Evolutionary conservation across 441 rosid genomes (phyloP).

Genomic region (Croton laevigatus): DNA sequence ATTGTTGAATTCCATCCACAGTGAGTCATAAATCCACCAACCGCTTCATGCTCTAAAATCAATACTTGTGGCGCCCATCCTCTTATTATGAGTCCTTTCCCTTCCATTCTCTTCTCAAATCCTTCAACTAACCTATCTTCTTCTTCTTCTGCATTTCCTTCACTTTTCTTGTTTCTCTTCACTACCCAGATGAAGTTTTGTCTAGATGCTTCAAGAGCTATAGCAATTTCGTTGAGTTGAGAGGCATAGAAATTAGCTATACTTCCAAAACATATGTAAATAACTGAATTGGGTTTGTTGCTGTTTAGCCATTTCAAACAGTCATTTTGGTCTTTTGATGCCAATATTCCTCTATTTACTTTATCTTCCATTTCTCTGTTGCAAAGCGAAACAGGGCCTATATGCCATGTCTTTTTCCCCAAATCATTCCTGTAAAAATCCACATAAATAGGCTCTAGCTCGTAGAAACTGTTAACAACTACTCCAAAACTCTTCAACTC

Average conservation of each 20-base stretch:
- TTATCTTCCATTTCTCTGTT: conserved; percentile 39
- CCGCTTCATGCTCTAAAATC: conserved; percentile 6
- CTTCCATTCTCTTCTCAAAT: background rate
- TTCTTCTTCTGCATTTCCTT: conserved; percentile 1
- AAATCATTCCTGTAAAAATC: conserved; percentile 40
- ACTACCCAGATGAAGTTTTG: background rate
- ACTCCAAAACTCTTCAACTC: conserved; percentile 42
- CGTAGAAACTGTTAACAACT: conserved; percentile 60
- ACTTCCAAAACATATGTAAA: conserved; percentile 57
- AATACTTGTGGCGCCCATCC: conserved; percentile 14
- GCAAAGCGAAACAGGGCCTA: conserved; percentile 54
- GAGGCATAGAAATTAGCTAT: conserved; percentile 22
- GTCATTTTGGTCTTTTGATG: conserved; percentile 35
- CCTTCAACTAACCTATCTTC: background rate
- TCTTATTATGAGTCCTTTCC: conserved; percentile 6
- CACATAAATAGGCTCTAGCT: conserved; percentile 50
- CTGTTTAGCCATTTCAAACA: conserved; percentile 59
- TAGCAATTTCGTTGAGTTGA: conserved; percentile 30
- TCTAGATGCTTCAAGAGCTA: background rate
- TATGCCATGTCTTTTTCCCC: conserved; percentile 50
- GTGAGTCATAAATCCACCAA: conserved; percentile 34
- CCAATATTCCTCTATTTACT: conserved; percentile 39
- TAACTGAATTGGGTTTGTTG: conserved; percentile 43
- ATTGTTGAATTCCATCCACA: conserved; percentile 41
- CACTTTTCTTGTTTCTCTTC: background rate